phyloP scores from a whole-genome alignment of 2,329 filamentous ascomycete species.

The Aureobasidium musti region DNA sequence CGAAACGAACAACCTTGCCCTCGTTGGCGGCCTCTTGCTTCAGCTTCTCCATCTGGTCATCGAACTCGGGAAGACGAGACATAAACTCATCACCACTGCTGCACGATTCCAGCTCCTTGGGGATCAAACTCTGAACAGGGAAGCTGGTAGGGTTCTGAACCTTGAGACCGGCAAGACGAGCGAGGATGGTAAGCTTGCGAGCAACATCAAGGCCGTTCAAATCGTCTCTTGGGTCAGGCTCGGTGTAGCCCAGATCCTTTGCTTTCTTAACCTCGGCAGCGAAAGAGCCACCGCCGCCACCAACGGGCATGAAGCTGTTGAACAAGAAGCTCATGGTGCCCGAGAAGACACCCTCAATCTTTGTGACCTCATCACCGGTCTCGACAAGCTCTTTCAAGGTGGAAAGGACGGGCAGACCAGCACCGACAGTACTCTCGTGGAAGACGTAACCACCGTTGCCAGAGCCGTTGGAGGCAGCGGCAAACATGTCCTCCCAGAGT shows the following conservation, averaged over 20 bases:
- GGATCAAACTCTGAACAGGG: slow-evolving; percentile 91
- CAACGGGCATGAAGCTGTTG: slow-evolving; percentile 89
- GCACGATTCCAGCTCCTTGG: slow-evolving; percentile 76
- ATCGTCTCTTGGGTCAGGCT: slow-evolving; percentile 83
- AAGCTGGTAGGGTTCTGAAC: slow-evolving; percentile 85
- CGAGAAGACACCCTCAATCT: slow-evolving; percentile 95
- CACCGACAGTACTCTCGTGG: slow-evolving; percentile 93
- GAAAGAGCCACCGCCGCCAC: slow-evolving; percentile 76
- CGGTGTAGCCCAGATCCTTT: slow-evolving; percentile 89
- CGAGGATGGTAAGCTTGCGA: slow-evolving; percentile 93
- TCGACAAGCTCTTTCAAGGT: slow-evolving; percentile 92
- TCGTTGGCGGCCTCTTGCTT: slow-evolving; percentile 83
- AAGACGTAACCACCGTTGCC: slow-evolving; percentile 71
- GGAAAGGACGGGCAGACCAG: slow-evolving; percentile 88
- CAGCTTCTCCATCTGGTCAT: slow-evolving; percentile 83
- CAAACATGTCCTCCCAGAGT: slow-evolving; percentile 87
- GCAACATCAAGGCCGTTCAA: slow-evolving; percentile 88
- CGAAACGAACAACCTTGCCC: slow-evolving; percentile 91
- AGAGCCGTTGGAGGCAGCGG: slow-evolving; percentile 64
- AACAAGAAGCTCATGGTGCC: slow-evolving; percentile 98
- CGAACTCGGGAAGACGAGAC: slow-evolving; percentile 74
- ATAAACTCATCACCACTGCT: slow-evolving; percentile 84
- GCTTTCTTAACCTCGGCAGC: slow-evolving; percentile 89
- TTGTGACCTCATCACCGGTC: slow-evolving; percentile 86
- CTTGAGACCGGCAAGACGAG: slow-evolving; percentile 76